Conservation (phyloP, 1,139 yeast species). For the Hansenula sp. region DNA sequence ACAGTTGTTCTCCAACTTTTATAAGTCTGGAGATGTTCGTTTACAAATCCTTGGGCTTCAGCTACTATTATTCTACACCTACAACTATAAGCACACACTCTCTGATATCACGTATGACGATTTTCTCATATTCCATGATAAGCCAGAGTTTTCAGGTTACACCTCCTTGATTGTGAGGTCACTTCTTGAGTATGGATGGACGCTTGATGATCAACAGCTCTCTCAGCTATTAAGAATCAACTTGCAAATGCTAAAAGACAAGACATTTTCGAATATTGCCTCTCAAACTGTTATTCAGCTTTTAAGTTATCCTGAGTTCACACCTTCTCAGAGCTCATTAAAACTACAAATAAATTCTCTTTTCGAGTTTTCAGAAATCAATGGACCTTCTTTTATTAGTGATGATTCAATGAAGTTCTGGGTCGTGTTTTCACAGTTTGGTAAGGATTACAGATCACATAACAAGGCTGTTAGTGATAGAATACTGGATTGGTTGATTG, state of each 20-base stretch:
- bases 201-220: constrained; percentile 11
- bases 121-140: constrained; percentile 20
- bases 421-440: constrained; percentile 39
- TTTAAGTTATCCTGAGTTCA: constrained; percentile 18
- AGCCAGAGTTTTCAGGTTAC: constrained; percentile 31
- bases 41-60: constrained; percentile 30
- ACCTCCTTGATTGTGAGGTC: constrained; percentile 32
- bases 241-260: constrained; percentile 43
- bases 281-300: constrained; percentile 28
- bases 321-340: constrained; percentile 34
- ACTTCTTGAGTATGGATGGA: constrained; percentile 25
- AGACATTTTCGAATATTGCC: constrained; percentile 25
- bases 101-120: background rate
- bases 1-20: constrained; percentile 5
- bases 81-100: constrained; percentile 3
- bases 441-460: constrained; percentile 29
- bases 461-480: constrained; percentile 21
- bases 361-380: constrained; percentile 50
- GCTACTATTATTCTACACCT: constrained; percentile 21
- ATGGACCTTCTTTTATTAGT: constrained; percentile 50
- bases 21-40: constrained; percentile 1
- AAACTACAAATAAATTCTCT: constrained; percentile 43
- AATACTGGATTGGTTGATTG: constrained; percentile 44
- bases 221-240: constrained; percentile 34
- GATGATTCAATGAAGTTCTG: constrained; percentile 52